A percentile compares a stretch with the other conserved stretches of the same genome.
These are phyloP conservation scores for Nicotiana otophora DNA, from an alignment of 257 asterid genomes.

Conservation along the genomic window DNA sequence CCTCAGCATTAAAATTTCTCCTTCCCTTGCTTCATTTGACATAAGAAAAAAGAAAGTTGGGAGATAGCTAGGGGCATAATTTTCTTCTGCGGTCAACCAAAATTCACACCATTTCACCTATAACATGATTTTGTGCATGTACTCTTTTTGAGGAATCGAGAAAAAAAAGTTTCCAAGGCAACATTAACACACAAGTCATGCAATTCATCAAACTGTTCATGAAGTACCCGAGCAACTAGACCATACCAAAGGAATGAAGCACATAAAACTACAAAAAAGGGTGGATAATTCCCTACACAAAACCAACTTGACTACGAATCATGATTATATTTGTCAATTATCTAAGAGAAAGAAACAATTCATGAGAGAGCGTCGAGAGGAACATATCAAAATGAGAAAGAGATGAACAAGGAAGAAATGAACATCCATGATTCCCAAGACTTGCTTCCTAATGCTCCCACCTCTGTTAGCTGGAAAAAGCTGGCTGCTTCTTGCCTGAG, in stretches of 20 bases:
- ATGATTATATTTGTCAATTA: neutral
- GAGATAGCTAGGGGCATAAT: neutral
- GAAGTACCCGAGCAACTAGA: neutral
- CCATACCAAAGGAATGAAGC: neutral
- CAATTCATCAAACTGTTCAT: neutral
- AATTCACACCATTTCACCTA: neutral
- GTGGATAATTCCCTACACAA: neutral
- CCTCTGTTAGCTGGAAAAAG: neutral
- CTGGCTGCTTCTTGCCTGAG: neutral
- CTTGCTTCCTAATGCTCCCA: neutral
- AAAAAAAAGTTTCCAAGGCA: neutral
- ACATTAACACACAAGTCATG: neutral
- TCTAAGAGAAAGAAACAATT: neutral
- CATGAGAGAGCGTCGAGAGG: neutral
- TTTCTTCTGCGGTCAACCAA: neutral
- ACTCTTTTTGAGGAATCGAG: neutral
- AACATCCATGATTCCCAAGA: neutral
- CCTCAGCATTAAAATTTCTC: no score
- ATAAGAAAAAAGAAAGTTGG: no score
- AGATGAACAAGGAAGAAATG: neutral
- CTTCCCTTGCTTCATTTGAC: no score
- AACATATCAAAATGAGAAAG: neutral
- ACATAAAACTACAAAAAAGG: neutral
- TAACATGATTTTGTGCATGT: neutral
- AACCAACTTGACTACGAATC: neutral